These are phyloP conservation scores for Lepiota subincarnata DNA, from an alignment of 768 basidiomycete species.

Conservation along the genomic window DNA sequence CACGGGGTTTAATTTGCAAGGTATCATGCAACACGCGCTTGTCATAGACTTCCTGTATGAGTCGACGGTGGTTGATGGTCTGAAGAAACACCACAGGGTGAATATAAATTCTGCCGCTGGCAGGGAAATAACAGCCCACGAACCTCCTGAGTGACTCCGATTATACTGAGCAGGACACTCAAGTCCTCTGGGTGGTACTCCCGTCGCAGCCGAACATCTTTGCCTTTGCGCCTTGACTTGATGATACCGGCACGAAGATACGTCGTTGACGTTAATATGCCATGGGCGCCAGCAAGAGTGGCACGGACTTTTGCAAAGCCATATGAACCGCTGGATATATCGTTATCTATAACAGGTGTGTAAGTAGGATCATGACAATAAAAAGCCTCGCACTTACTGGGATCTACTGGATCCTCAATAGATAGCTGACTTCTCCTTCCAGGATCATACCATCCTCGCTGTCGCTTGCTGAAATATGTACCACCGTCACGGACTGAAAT, in stretches of 20 bases:
- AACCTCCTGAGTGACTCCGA: conserved; percentile 85
- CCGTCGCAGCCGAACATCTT: conserved; percentile 37
- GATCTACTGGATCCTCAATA: conserved; percentile 92
- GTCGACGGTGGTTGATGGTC: conserved; percentile 71
- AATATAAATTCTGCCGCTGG: neutral
- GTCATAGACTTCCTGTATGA: conserved; percentile 68
- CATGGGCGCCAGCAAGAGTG: conserved; percentile 78
- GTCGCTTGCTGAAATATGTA: conserved; percentile 79
- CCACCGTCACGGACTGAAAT: conserved; percentile 88
- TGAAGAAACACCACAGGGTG: conserved; percentile 23
- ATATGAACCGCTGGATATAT: conserved; percentile 88
- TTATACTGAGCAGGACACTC: conserved; percentile 75
- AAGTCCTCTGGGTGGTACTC: conserved; percentile 53
- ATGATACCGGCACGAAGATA: conserved; percentile 63
- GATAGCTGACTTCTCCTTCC: conserved; percentile 57
- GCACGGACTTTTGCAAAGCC: conserved; percentile 77
- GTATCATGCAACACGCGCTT: conserved; percentile 54
- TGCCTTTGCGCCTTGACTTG: conserved; percentile 49
- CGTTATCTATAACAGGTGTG: conserved; percentile 60
- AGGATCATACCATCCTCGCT: conserved; percentile 76
- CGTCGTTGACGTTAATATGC: conserved; percentile 72
- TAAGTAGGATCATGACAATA: conserved; percentile 2
- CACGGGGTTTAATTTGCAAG: conserved; percentile 40
- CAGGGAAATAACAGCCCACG: neutral
- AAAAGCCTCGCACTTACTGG: conserved; percentile 49